phyloP scores from a whole-genome alignment of 257 asterid genomes.

The Ballota nigra region DNA sequence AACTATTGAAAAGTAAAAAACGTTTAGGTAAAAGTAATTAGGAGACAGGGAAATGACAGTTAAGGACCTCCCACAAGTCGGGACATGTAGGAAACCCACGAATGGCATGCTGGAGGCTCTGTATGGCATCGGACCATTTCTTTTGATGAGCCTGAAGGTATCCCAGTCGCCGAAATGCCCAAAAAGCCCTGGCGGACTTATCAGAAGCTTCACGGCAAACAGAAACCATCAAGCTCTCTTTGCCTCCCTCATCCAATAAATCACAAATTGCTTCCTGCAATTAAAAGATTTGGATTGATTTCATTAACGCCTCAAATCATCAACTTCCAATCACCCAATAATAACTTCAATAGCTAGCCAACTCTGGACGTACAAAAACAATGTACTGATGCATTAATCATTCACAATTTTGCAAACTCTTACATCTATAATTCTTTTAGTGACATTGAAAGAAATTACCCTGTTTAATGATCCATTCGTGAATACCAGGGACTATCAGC shows the following conservation, averaged over 20 bases:
- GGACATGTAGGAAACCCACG: conserved; percentile 87
- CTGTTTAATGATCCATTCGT: neutral
- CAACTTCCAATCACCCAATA: neutral
- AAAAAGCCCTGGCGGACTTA: conserved; percentile 88
- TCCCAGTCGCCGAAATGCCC: conserved; percentile 93
- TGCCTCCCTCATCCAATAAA: conserved; percentile 65
- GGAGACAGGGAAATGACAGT: neutral
- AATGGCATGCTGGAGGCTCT: conserved; percentile 88
- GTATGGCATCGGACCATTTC: conserved; percentile 94
- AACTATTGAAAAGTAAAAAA: conserved; percentile 7
- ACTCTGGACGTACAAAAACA: neutral
- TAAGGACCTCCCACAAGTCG: conserved; percentile 91
- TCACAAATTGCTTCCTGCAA: conserved; percentile 80
- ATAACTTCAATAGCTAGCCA: neutral
- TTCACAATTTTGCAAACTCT: neutral
- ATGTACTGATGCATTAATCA: neutral
- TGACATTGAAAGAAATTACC: neutral
- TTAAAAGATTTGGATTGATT: neutral
- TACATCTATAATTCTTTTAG: neutral
- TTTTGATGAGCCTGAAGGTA: conserved; percentile 82
- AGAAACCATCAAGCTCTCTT: conserved; percentile 73
- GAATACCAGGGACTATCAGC: conserved; percentile 9
- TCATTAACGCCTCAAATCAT: conserved; percentile 3
- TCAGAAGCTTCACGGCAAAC: conserved; percentile 79
- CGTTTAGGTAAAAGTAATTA: neutral